Conservation (phyloP, 208 protist species). For the Trypanosoma congolense region DNA sequence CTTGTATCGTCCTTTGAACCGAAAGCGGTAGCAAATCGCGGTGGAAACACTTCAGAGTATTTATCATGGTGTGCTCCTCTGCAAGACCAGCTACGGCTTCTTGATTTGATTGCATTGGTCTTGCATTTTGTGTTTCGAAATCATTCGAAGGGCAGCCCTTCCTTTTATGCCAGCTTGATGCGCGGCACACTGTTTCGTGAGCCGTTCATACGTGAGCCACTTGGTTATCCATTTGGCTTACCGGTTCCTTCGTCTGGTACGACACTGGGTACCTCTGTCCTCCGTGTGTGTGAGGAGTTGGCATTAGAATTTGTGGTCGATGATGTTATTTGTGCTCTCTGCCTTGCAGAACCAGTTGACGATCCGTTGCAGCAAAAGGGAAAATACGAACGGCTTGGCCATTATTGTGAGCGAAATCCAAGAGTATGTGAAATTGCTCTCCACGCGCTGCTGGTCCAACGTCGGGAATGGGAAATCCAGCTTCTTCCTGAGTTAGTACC, state of each 20-base stretch:
- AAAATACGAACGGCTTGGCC: slow-evolving; percentile 41
- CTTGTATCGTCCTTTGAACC: background rate
- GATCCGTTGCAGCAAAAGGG: slow-evolving; percentile 31
- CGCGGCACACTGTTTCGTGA: slow-evolving; percentile 52
- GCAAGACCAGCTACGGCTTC: slow-evolving; percentile 31
- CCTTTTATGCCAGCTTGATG: slow-evolving; percentile 34
- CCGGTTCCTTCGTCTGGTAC: slow-evolving; percentile 25
- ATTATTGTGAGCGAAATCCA: slow-evolving; percentile 47
- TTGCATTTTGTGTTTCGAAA: slow-evolving; percentile 58
- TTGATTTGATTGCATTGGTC: slow-evolving; percentile 49
- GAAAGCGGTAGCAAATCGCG: background rate
- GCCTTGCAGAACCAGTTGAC: slow-evolving; percentile 44
- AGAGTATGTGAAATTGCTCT: slow-evolving; percentile 43
- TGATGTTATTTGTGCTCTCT: slow-evolving; percentile 50
- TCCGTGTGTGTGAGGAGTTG: slow-evolving; percentile 47
- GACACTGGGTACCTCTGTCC: slow-evolving; percentile 32
- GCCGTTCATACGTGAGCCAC: slow-evolving; percentile 44
- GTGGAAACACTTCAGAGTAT: background rate
- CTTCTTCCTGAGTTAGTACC: slow-evolving; percentile 56
- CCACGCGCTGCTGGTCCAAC: slow-evolving; percentile 34
- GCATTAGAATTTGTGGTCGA: slow-evolving; percentile 57
- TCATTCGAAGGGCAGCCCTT: slow-evolving; percentile 23
- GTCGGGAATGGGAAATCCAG: slow-evolving; percentile 75
- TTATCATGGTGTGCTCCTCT: slow-evolving; percentile 17
- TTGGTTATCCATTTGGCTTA: slow-evolving; percentile 74